Evolutionary conservation across 768 basidiomycete species (phyloP).

Genomic region (Kwoniella sp.): DNA sequence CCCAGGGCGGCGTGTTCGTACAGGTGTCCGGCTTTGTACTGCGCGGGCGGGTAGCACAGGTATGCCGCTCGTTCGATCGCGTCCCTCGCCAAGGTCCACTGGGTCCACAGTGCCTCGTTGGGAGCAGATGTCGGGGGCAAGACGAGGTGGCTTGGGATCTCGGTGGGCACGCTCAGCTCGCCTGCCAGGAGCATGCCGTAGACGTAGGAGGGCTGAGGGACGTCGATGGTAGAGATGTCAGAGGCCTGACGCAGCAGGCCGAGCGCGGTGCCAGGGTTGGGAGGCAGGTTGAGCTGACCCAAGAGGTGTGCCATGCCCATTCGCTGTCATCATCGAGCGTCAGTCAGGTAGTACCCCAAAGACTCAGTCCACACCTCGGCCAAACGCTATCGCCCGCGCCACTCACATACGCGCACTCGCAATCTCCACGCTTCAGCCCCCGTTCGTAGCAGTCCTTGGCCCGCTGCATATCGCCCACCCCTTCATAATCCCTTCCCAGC

Average conservation of each 20-base stretch:
- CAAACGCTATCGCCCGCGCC: no score
- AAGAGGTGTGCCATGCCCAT: conserved; percentile 89
- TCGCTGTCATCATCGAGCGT: no score
- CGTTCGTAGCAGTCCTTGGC: conserved; percentile 84
- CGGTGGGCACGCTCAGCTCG: conserved; percentile 66
- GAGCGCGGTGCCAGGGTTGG: conserved; percentile 60
- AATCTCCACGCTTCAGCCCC: conserved; percentile 69
- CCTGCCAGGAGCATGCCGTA: conserved; percentile 73
- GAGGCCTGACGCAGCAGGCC: conserved; percentile 75
- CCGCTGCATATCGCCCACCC: conserved; percentile 64
- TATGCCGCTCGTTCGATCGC: conserved; percentile 81
- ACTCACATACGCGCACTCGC: conserved; percentile 74
- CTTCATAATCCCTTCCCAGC: conserved; percentile 86
- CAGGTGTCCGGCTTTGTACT: conserved; percentile 86
- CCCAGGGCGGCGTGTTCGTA: conserved; percentile 86
- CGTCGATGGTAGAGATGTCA: conserved; percentile 64
- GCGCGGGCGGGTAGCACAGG: conserved; percentile 71
- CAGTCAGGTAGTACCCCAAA: no score
- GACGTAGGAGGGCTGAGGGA: conserved; percentile 68
- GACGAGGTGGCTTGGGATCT: conserved; percentile 57
- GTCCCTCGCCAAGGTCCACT: conserved; percentile 62
- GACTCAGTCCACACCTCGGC: no score
- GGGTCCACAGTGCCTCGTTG: conserved; percentile 34
- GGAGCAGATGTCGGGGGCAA: conserved; percentile 53
- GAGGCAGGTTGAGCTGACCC: conserved; percentile 70